Conservation (phyloP, 805 yeast species). For the Kuraishia borneana region DNA sequence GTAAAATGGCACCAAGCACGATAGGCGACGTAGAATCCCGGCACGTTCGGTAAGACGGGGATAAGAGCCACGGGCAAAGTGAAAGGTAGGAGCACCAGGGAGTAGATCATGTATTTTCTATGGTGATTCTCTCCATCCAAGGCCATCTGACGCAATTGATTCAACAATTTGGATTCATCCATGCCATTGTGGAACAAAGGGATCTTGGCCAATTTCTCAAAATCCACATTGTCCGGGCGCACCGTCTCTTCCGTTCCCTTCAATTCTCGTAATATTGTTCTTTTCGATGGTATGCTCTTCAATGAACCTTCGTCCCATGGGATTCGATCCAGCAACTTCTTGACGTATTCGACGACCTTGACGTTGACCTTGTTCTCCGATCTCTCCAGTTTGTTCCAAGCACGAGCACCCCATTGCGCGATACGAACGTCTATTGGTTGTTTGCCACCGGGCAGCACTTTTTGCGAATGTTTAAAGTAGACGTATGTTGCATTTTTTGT, state of each 20-base stretch:
- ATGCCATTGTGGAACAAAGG: constrained; percentile 41
- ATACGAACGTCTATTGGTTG: constrained; percentile 26
- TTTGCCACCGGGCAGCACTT: constrained; percentile 20
- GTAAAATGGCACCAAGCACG: constrained; percentile 77
- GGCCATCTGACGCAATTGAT: constrained; percentile 31
- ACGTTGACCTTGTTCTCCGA: constrained; percentile 49
- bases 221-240: constrained; percentile 1
- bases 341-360: constrained; percentile 42
- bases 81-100: constrained; percentile 58
- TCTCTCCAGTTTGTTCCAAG: constrained; percentile 51
- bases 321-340: constrained; percentile 43
- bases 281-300: constrained; percentile 63
- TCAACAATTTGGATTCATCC: constrained; percentile 14
- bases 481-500: constrained; percentile 50
- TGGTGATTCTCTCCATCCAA: constrained; percentile 39
- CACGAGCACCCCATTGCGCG: constrained; percentile 35
- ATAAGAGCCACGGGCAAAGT: constrained; percentile 70
- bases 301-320: constrained; percentile 77
- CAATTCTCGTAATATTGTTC: constrained; percentile 41
- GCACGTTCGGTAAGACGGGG: constrained; percentile 86
- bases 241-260: constrained; percentile 11
- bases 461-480: constrained; percentile 49
- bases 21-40: constrained; percentile 78
- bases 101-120: constrained; percentile 37
- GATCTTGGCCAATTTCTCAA: constrained; percentile 21